These are phyloP conservation scores for Hericium rajendrae DNA, from an alignment of 768 basidiomycete genomes.

Conservation along the genomic window DNA sequence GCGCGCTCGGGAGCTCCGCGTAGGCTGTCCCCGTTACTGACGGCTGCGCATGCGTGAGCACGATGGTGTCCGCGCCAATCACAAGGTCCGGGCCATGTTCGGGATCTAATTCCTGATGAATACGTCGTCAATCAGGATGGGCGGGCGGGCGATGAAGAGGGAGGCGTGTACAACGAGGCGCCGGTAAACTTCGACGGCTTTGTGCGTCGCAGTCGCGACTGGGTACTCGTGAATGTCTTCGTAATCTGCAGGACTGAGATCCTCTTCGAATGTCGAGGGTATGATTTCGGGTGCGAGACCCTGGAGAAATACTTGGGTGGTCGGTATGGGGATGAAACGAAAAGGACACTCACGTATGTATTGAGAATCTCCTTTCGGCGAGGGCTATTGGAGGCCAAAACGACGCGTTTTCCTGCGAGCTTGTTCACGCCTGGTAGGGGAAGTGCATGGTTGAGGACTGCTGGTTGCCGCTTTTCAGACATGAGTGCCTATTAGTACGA, in stretches of 20 bases:
- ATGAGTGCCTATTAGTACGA: neutral
- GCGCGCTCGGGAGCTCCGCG: constrained; percentile 37
- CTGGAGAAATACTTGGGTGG: constrained; percentile 19
- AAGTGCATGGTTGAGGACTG: constrained; percentile 55
- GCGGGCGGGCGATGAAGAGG: neutral
- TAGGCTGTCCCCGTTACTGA: constrained; percentile 47
- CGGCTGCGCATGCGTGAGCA: constrained; percentile 69
- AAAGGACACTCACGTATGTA: constrained; percentile 48
- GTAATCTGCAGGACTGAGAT: constrained; percentile 59
- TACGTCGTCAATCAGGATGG: neutral
- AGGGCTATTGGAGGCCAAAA: constrained; percentile 83
- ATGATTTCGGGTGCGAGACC: constrained; percentile 62
- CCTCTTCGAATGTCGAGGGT: constrained; percentile 73
- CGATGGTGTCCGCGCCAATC: constrained; percentile 89
- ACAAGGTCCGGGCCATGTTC: constrained; percentile 74
- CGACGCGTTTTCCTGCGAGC: constrained; percentile 64
- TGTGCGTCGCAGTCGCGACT: constrained; percentile 64
- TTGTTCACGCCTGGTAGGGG: constrained; percentile 52
- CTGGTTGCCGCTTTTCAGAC: neutral
- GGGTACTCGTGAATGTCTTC: constrained; percentile 67
- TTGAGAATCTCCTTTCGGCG: constrained; percentile 76
- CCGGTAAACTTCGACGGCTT: constrained; percentile 83
- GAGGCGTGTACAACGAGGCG: constrained; percentile 50
- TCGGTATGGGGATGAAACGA: neutral
- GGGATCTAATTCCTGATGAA: constrained; percentile 25